Evolutionary conservation across 169 alveolate genomes (phyloP).

Genomic region (Cryptosporidium muris): DNA sequence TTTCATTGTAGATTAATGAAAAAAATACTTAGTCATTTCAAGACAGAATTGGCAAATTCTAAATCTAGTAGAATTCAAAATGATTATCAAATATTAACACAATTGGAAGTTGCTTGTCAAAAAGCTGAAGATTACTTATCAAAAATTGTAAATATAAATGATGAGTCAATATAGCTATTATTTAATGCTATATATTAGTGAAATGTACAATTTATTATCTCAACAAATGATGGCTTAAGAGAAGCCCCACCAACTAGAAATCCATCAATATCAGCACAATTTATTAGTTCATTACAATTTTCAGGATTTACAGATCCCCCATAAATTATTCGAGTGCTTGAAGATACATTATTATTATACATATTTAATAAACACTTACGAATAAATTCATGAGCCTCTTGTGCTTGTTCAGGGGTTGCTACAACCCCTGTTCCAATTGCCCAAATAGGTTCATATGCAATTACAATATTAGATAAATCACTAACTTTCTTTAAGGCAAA

Average conservation of each 20-base stretch:
- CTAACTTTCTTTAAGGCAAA: constrained; percentile 74
- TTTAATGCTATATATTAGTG: background rate
- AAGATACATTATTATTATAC: background rate
- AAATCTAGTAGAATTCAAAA: constrained; percentile 11
- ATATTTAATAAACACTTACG: constrained; percentile 20
- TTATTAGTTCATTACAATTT: constrained; percentile 92
- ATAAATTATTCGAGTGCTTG: constrained; percentile 89
- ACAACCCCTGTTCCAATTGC: constrained; percentile 99
- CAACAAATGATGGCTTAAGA: constrained; percentile 93
- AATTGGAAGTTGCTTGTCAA: constrained; percentile 55
- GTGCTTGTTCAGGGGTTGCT: constrained; percentile 96
- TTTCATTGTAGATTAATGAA: constrained; percentile 6
- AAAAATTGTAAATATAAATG: constrained; percentile 14
- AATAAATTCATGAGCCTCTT: constrained; percentile 88
- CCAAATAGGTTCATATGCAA: constrained; percentile 99
- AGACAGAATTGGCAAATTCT: constrained; percentile 11
- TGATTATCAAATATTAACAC: constrained; percentile 41
- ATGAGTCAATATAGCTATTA: background rate
- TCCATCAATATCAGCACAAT: constrained; percentile 95
- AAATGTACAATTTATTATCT: constrained; percentile 86
- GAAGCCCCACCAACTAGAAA: constrained; percentile 99
- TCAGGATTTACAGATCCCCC: constrained; percentile 98
- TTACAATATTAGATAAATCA: constrained; percentile 90
- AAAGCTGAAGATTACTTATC: constrained; percentile 45
- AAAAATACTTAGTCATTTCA: constrained; percentile 32